Base-by-base conservation (phyloP, 2,329 filamentous ascomycete species). In the Talaromyces sp. region DNA sequence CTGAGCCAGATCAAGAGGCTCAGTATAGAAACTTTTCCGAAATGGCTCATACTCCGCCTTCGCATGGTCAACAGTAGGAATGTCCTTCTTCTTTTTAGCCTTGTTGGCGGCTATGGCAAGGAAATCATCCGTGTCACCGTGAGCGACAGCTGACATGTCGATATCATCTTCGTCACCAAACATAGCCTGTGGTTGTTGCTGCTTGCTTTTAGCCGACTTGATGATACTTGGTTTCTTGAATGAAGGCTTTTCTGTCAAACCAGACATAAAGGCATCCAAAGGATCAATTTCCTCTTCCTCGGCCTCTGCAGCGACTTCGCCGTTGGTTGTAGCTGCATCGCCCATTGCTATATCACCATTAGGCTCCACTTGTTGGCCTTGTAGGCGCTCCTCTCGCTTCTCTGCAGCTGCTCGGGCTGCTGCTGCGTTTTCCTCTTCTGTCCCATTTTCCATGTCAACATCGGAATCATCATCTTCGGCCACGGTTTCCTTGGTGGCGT, bases 181-280 rank as follows among this genome's bases (percentile, higher is more conserved):
- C 72, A 97, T 91, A 7, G 93, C 88, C 75, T 96, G 89, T 1
- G 92, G 91, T 72, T 91, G 88, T 64, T 89, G 87, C 53, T 83
- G 76, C 70, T 85, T 85, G 68, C 83, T 81, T 66, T 78, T 80
- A 11, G 73, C 71, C 43, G 75, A 77, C 17, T 72, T 79, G 19
- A 72, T 68, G 60, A 76, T 72, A 54, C 69, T 70, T 10, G 67
- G 72, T 68, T 79, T 80, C 65, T 78, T 81, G n/a, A 76, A 73
- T 10, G 80, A 78, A 53, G 77, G 77, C 17, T 85, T 77, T 64
- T 87, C 84, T 2, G 81, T 81, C 59, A 90, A 82, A 67, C 85
- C 87, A 61, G 88, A 90, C 95, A 99, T 99, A 81, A 96, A 99
- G n/a, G 93, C 94, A 80, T 99, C 95, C 43, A 99, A 82, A 7